Percentiles rank a stretch among this genome's conserved stretches.
phyloP scores from a whole-genome alignment of 495 filamentous ascomycete species.

The Hyaloscypha bicolor region DNA sequence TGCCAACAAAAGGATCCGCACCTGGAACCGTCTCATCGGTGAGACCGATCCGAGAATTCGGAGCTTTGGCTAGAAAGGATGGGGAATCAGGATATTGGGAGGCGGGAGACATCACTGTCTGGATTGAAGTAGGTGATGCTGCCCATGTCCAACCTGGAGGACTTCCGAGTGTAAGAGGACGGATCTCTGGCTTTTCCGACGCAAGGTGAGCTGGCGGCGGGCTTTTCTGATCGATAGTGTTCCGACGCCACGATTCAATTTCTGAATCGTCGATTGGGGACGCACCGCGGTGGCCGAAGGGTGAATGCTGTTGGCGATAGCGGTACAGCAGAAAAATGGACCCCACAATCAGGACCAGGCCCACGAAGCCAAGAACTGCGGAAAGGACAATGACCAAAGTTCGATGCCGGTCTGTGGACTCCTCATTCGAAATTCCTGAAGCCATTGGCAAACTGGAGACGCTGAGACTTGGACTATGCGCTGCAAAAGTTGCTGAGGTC shows the following conservation, averaged over 20 bases:
- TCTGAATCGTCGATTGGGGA: constrained; percentile 34
- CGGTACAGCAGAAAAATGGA: constrained; percentile 20
- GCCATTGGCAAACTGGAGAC: constrained; percentile 11
- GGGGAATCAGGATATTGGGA: constrained; percentile 10
- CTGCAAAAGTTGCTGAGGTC: background rate
- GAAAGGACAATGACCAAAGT: constrained; percentile 31
- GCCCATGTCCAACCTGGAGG: constrained; percentile 25
- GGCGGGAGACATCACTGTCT: constrained; percentile 11
- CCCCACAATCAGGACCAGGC: constrained; percentile 15
- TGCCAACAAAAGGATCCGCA: constrained; percentile 30
- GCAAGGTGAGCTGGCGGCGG: constrained; percentile 13
- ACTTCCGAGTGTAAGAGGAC: constrained; percentile 10
- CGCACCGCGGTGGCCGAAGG: constrained; percentile 27
- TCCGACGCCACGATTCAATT: constrained; percentile 29
- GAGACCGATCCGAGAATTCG: constrained; percentile 32
- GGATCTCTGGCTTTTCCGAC: constrained; percentile 9
- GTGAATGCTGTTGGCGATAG: constrained; percentile 22
- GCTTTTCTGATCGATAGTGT: constrained; percentile 15
- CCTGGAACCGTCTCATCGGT: constrained; percentile 33
- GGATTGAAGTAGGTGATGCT: constrained; percentile 16
- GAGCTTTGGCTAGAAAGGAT: constrained; percentile 25
- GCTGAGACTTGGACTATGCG: background rate
- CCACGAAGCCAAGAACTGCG: constrained; percentile 26
- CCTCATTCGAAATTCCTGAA: background rate
- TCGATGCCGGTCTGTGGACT: background rate